These are phyloP conservation scores for Tetracentron sinense DNA, from an alignment of 164 flowering plant species.

Conservation along the genomic window DNA sequence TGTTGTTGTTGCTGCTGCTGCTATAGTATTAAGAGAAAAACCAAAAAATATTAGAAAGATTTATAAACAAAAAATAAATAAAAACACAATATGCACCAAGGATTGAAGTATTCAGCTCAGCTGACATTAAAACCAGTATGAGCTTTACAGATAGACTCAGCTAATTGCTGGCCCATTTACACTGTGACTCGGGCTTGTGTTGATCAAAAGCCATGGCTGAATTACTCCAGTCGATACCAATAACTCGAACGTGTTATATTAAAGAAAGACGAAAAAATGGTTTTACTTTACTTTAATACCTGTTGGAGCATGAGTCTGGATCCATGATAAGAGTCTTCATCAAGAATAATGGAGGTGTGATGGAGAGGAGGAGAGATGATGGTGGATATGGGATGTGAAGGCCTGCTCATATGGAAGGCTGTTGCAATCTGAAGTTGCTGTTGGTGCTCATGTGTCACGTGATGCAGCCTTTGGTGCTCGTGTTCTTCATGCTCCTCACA, in stretches of 20 bases:
- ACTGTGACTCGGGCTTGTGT: too few species aligned
- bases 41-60: background rate
- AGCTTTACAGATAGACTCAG: background rate
- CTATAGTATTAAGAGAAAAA: slow-evolving; percentile 22
- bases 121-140: background rate
- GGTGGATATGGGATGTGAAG: slow-evolving; percentile 66
- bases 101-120: background rate
- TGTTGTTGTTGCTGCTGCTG: slow-evolving; percentile 44
- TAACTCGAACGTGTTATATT: background rate
- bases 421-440: slow-evolving; percentile 32
- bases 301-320: slow-evolving; percentile 61
- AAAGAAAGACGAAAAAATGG: background rate
- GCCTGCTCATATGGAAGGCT: slow-evolving; percentile 71
- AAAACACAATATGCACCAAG: background rate
- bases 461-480: slow-evolving; percentile 27
- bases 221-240: background rate
- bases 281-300: slow-evolving; percentile 27
- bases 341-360: slow-evolving; percentile 56
- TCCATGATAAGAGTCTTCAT: slow-evolving; percentile 59
- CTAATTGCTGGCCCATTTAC: too few species aligned
- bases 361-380: slow-evolving; percentile 68
- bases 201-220: too few species aligned
- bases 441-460: slow-evolving; percentile 19
- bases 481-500: slow-evolving; percentile 40
- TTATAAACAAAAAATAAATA: background rate